These are phyloP conservation scores for Cadophora sp. DNA, from an alignment of 2,329 filamentous ascomycete species.

Conservation along the genomic window DNA sequence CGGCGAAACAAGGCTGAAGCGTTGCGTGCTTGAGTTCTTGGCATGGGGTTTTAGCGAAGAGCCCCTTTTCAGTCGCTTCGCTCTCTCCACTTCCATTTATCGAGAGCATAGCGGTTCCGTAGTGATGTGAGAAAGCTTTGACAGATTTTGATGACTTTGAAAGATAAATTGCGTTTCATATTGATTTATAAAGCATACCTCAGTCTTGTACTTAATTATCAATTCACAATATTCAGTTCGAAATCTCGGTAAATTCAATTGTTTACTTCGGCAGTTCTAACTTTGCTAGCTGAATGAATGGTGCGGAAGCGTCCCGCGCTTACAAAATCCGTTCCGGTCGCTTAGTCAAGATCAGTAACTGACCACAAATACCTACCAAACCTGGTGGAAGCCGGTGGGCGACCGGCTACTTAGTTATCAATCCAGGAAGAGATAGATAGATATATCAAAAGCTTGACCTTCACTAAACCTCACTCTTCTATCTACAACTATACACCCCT, in stretches of 20 bases:
- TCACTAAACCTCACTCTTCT: too few species aligned
- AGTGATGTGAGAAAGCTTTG: too few species aligned
- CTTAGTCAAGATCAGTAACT: neutral
- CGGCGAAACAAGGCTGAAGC: constrained; percentile 2
- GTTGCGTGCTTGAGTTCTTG: neutral
- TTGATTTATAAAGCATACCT: too few species aligned
- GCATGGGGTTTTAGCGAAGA: neutral
- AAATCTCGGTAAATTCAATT: too few species aligned
- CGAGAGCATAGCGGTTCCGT: too few species aligned
- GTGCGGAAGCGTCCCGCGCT: neutral
- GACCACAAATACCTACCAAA: too few species aligned
- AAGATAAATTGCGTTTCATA: too few species aligned
- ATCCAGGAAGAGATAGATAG: neutral
- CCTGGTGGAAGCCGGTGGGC: neutral
- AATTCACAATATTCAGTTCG: too few species aligned
- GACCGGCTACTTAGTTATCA: neutral
- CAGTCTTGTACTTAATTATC: too few species aligned
- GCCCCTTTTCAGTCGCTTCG: neutral
- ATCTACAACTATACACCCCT: too few species aligned
- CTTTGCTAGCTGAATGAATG: neutral
- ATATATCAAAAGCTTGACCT: neutral
- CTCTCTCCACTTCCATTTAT: neutral
- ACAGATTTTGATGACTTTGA: too few species aligned
- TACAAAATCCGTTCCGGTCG: neutral
- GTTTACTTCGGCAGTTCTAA: neutral